These are phyloP conservation scores for Dioscorea cayenensis DNA, from an alignment of 116 monocot species.

Conservation along the genomic window DNA sequence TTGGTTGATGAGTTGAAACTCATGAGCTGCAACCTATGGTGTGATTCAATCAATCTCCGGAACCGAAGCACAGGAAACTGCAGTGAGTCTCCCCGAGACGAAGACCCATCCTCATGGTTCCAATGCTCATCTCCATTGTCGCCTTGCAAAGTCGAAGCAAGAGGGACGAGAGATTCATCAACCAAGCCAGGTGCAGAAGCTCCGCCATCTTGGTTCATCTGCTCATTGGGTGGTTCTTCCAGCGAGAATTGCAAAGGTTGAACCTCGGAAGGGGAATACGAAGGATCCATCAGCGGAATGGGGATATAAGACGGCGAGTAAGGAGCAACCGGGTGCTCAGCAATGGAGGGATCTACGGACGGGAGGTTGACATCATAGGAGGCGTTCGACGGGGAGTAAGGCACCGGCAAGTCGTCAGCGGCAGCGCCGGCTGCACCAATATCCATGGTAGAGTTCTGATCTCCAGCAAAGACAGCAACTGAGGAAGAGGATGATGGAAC, in stretches of 20 bases:
- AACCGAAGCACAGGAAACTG: slow-evolving; percentile 13
- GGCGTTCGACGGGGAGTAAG: background rate
- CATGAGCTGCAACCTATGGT: background rate
- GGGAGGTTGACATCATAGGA: background rate
- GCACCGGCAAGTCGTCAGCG: background rate
- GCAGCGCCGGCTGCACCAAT: slow-evolving; percentile 10
- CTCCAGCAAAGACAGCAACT: background rate
- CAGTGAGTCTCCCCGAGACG: background rate
- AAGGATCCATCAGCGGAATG: background rate
- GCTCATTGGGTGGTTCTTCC: background rate
- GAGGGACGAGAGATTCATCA: too few relatives aligned
- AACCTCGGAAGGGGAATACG: background rate
- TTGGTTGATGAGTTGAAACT: background rate
- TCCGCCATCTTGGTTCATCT: background rate
- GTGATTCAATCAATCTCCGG: slow-evolving; percentile 21
- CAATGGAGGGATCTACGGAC: background rate
- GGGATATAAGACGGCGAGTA: background rate
- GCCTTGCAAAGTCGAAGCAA: too few relatives aligned
- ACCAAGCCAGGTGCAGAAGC: too few relatives aligned
- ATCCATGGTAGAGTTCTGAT: background rate
- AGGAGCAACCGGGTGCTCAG: background rate
- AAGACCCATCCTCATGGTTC: background rate
- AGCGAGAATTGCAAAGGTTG: background rate
- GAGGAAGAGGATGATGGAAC: background rate
- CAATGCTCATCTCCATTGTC: background rate